Conservation (phyloP, 2,329 filamentous ascomycete species). For the Xylaria sp. region DNA sequence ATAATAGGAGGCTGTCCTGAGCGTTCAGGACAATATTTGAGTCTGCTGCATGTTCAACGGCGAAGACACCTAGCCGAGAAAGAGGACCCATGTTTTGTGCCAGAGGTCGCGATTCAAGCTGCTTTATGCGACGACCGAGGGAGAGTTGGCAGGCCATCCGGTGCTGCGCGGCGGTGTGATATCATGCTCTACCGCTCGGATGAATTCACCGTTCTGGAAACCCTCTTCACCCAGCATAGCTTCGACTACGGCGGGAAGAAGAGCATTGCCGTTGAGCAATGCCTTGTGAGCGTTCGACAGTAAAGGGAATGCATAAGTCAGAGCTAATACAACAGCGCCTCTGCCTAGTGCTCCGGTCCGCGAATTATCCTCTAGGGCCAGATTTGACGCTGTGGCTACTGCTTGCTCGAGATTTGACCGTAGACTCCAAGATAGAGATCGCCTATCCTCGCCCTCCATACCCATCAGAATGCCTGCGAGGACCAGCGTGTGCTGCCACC, state of each 20-base stretch:
- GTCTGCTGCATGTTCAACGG: slow-evolving; percentile 61
- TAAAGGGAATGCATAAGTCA: slow-evolving; percentile 78
- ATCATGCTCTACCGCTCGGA: slow-evolving; percentile 72
- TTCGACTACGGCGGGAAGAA: slow-evolving; percentile 73
- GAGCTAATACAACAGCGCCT: slow-evolving; percentile 67
- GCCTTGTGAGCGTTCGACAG: slow-evolving; percentile 65
- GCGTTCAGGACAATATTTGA: slow-evolving; percentile 52
- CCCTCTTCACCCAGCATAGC: slow-evolving; percentile 75
- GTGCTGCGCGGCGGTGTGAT: slow-evolving; percentile 64
- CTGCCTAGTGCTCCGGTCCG: slow-evolving; percentile 50
- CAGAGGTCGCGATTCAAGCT: slow-evolving; percentile 65
- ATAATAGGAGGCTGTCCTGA: slow-evolving; percentile 68
- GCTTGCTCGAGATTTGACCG: slow-evolving; percentile 73
- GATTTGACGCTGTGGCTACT: slow-evolving; percentile 75
- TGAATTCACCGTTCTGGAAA: slow-evolving; percentile 76
- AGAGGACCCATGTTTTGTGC: slow-evolving; percentile 71
- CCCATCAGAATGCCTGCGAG: slow-evolving; percentile 80
- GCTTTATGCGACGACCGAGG: slow-evolving; percentile 65
- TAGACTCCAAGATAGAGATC: slow-evolving; percentile 67
- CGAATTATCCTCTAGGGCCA: slow-evolving; percentile 65
- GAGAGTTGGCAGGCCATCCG: slow-evolving; percentile 66
- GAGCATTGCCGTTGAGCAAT: slow-evolving; percentile 67
- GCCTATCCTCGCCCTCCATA: slow-evolving; percentile 68
- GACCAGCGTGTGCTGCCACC: slow-evolving; percentile 86
- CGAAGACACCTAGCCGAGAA: slow-evolving; percentile 67